Evolutionary conservation across 352 stramenopile species (phyloP).

Genomic region (Saprolegnia parasitica): DNA sequence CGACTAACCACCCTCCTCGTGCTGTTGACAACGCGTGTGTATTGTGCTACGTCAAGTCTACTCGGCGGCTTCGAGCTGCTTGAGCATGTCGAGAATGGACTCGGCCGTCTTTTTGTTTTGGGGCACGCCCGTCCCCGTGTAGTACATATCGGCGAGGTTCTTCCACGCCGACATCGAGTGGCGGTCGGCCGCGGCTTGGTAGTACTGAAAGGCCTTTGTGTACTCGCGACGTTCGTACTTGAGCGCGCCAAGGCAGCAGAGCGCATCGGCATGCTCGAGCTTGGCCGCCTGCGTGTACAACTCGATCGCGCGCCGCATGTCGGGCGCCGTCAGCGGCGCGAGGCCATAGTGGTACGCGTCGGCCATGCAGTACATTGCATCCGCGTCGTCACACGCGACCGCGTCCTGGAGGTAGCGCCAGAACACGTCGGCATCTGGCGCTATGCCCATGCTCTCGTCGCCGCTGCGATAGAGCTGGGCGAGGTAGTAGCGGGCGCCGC

Average conservation of each 20-base stretch:
- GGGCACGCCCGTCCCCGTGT: slow-evolving; percentile 60
- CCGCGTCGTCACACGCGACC: slow-evolving; percentile 53
- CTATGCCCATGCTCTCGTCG: slow-evolving; percentile 46
- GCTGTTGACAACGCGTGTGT: background rate
- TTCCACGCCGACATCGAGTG: slow-evolving; percentile 85
- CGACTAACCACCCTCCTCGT: too few relatives aligned
- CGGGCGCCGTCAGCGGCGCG: slow-evolving; percentile 10
- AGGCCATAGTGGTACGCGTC: slow-evolving; percentile 68
- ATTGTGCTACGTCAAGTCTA: background rate
- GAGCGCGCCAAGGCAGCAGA: slow-evolving; percentile 72
- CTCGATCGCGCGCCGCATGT: slow-evolving; percentile 24
- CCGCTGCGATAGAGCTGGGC: slow-evolving; percentile 85
- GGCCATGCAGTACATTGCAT: slow-evolving; percentile 80
- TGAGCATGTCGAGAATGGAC: slow-evolving; percentile 83
- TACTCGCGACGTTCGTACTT: slow-evolving; percentile 79
- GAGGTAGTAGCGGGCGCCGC: slow-evolving; percentile 72
- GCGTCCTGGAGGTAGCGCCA: slow-evolving; percentile 58
- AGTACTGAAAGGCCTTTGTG: slow-evolving; percentile 78
- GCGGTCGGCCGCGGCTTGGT: slow-evolving; percentile 76
- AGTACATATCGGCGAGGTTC: slow-evolving; percentile 86
- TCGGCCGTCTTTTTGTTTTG: slow-evolving; percentile 73
- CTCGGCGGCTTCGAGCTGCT: slow-evolving; percentile 44
- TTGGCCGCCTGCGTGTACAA: slow-evolving; percentile 61
- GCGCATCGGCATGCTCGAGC: slow-evolving; percentile 60
- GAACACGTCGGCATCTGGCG: slow-evolving; percentile 51